phyloP scores from a whole-genome alignment of 495 filamentous ascomycete species.

The Hypoxylon trugodes region DNA sequence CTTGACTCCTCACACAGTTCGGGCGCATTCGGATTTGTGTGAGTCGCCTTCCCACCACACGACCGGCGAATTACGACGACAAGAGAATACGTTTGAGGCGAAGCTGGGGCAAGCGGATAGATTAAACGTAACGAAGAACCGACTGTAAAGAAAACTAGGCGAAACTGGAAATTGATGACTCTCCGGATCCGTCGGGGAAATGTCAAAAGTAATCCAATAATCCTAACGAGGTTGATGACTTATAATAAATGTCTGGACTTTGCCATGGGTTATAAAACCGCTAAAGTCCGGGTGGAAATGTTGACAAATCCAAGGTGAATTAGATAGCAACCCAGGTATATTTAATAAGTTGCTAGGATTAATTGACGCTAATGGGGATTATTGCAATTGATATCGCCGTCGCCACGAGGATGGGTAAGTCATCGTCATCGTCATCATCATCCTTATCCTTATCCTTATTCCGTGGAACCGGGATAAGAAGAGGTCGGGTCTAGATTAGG shows the following conservation, averaged over 20 bases:
- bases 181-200: conserved; percentile 37
- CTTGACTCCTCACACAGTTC: conserved; percentile 23
- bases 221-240: conserved; percentile 16
- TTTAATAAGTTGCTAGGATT: not conserved
- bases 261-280: conserved; percentile 30
- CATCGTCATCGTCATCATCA: too few species aligned
- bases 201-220: not conserved
- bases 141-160: not conserved
- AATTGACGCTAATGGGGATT: conserved; percentile 8
- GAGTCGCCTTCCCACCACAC: conserved; percentile 3
- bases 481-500: too few species aligned
- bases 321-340: not conserved
- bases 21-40: conserved; percentile 35
- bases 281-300: conserved; percentile 30
- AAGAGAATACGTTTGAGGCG: conserved; percentile 26
- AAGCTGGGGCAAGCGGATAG: conserved; percentile 14
- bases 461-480: conserved; percentile 5
- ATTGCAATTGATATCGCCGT: conserved; percentile 17
- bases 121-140: conserved; percentile 18
- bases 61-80: conserved; percentile 21
- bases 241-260: not conserved
- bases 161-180: conserved; percentile 7
- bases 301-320: conserved; percentile 13
- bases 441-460: conserved; percentile 5
- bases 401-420: not conserved